Evolutionary conservation across 2,329 filamentous ascomycete species (phyloP).

Genomic region (Ilyonectria mors-panacis): DNA sequence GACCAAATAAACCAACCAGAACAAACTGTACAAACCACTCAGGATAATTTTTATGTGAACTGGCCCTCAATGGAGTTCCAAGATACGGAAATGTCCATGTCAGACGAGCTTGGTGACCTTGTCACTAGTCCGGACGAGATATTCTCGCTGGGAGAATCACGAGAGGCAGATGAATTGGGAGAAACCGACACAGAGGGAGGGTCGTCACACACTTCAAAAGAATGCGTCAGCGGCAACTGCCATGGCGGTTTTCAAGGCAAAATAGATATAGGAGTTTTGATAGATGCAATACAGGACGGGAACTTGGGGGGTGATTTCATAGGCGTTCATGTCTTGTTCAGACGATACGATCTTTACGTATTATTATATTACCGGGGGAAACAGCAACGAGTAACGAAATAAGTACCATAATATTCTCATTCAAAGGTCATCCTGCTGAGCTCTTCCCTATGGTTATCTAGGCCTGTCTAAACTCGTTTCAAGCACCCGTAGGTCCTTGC

Average conservation of each 20-base stretch:
- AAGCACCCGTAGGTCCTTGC: no score
- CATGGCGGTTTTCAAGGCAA: background rate
- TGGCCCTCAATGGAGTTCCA: background rate
- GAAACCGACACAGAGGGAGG: background rate
- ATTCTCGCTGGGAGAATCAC: background rate
- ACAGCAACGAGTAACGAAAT: background rate
- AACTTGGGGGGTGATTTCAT: background rate
- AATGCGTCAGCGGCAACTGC: no score
- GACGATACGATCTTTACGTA: background rate
- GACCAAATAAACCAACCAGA: background rate
- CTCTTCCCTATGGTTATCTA: no score
- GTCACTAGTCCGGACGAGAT: background rate
- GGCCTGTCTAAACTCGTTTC: no score
- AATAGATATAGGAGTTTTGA: background rate
- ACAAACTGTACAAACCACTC: background rate
- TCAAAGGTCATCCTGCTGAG: no score
- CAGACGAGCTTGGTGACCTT: background rate
- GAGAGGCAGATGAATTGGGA: background rate
- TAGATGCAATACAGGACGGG: background rate
- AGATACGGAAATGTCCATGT: background rate
- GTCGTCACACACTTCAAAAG: background rate
- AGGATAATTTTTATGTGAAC: background rate
- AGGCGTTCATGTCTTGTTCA: background rate
- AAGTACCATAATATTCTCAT: background rate
- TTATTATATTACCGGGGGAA: background rate